These are phyloP conservation scores for Penicillium crystallinum DNA, from an alignment of 495 filamentous ascomycete genomes.

Conservation along the genomic window DNA sequence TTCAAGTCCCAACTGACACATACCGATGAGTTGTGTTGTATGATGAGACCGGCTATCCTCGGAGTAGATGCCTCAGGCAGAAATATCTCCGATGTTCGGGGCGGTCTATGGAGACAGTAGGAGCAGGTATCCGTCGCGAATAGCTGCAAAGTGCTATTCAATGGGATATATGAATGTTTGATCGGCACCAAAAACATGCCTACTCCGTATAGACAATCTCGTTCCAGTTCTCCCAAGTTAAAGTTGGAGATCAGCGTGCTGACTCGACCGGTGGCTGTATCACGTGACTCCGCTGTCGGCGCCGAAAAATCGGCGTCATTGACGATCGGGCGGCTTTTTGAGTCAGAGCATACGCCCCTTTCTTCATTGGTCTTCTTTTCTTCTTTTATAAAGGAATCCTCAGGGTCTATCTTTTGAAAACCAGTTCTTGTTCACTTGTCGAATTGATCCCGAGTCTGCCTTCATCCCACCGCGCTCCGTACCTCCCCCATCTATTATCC, in stretches of 20 bases:
- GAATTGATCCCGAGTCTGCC: slow-evolving; percentile 5
- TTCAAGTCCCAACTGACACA: not conserved
- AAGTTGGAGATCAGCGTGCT: not conserved
- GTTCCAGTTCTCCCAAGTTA: not conserved
- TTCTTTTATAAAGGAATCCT: slow-evolving; percentile 11
- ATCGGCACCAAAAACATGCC: too few species aligned
- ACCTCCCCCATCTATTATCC: slow-evolving; percentile 16
- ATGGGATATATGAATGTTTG: not conserved
- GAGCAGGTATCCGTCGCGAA: not conserved
- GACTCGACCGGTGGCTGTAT: not conserved
- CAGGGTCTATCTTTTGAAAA: not conserved
- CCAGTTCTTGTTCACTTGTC: not conserved
- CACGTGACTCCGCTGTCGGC: slow-evolving; percentile 33
- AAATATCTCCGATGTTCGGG: slow-evolving; percentile 21
- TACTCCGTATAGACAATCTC: not conserved
- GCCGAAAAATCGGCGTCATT: slow-evolving; percentile 27
- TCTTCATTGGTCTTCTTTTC: slow-evolving; percentile 18
- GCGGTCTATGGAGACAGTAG: not conserved
- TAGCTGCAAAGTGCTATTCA: not conserved
- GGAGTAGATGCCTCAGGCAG: slow-evolving; percentile 7
- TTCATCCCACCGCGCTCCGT: not conserved
- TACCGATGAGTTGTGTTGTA: not conserved
- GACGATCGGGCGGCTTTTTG: slow-evolving; percentile 14
- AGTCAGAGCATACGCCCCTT: slow-evolving; percentile 21
- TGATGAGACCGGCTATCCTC: slow-evolving; percentile 16